Evolutionary conservation across 768 basidiomycete species (phyloP).

Genomic region (Epithele typhae): DNA sequence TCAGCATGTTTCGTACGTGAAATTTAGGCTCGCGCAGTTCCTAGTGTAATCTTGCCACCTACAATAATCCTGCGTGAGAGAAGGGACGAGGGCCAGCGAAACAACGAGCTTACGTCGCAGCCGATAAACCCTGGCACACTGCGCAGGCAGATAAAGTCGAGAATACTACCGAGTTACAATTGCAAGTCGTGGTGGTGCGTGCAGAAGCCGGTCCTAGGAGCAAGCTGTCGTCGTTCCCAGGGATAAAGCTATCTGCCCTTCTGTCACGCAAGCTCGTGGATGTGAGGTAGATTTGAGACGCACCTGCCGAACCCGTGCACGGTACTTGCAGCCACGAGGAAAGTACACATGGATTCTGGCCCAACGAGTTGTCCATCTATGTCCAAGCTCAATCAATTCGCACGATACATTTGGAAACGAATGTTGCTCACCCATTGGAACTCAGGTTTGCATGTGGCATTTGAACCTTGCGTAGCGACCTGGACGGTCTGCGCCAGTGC

Average conservation of each 20-base stretch:
- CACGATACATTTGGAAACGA: too few relatives aligned
- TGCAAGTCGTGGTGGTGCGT: background rate
- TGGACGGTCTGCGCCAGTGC: too few relatives aligned
- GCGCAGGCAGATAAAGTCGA: background rate
- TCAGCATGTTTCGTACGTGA: background rate
- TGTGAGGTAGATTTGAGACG: too few relatives aligned
- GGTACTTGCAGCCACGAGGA: background rate
- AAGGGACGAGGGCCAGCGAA: too few relatives aligned
- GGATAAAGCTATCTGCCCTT: background rate
- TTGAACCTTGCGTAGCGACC: too few relatives aligned
- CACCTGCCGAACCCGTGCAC: background rate
- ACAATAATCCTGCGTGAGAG: too few relatives aligned
- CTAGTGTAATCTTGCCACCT: too few relatives aligned
- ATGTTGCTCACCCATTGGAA: too few relatives aligned
- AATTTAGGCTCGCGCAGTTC: too few relatives aligned
- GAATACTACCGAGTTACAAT: background rate
- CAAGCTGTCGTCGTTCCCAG: background rate
- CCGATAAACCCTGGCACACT: background rate
- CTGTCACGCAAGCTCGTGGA: background rate
- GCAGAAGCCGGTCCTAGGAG: background rate
- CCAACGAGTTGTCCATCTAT: background rate
- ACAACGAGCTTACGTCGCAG: background rate
- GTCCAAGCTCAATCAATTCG: too few relatives aligned
- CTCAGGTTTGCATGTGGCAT: too few relatives aligned
- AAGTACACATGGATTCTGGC: background rate